Evolutionary conservation across 2,329 filamentous ascomycete genomes (phyloP).

Genomic region (Neurospora crassa): DNA sequence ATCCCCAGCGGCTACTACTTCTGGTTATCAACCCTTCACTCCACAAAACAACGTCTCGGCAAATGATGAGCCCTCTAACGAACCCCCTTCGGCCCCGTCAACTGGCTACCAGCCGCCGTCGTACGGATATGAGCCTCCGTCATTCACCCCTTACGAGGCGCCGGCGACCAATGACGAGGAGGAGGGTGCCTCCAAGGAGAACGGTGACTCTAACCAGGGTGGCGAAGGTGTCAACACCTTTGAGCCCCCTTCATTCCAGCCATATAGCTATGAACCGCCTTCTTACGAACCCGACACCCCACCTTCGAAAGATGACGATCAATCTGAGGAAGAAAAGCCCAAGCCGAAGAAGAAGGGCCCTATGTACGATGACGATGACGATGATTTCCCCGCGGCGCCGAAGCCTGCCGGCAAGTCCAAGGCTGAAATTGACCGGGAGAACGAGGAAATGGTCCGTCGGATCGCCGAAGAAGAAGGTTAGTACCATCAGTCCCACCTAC

Average conservation of each 20-base stretch:
- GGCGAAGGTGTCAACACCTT: constrained; percentile 18
- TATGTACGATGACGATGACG: constrained; percentile 75
- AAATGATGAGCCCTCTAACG: neutral
- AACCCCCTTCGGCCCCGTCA: neutral
- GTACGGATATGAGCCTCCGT: constrained; percentile 43
- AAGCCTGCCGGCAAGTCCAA: constrained; percentile 51
- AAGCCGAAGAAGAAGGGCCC: constrained; percentile 67
- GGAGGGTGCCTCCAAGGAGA: constrained; percentile 10
- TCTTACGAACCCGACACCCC: constrained; percentile 51
- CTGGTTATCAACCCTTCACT: constrained; percentile 12
- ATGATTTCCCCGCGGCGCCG: constrained; percentile 44
- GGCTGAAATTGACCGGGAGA: constrained; percentile 64
- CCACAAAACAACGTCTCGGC: neutral
- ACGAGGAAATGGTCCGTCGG: constrained; percentile 76
- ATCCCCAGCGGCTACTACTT: constrained; percentile 4
- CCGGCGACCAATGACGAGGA: constrained; percentile 15
- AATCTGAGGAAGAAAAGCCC: constrained; percentile 35
- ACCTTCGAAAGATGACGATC: constrained; percentile 32
- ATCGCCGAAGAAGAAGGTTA: constrained; percentile 69
- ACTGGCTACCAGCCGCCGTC: constrained; percentile 34
- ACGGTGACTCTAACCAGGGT: constrained; percentile 9
- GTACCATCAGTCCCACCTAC: constrained; percentile 16
- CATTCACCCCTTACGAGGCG: constrained; percentile 24
- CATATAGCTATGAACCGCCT: constrained; percentile 48
- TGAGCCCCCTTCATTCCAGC: constrained; percentile 23